A percentile compares a stretch with the other conserved stretches of the same genome.
Evolutionary conservation across 192 early-diverging fungal species (phyloP).

Genomic region (Mortierella antarctica): DNA sequence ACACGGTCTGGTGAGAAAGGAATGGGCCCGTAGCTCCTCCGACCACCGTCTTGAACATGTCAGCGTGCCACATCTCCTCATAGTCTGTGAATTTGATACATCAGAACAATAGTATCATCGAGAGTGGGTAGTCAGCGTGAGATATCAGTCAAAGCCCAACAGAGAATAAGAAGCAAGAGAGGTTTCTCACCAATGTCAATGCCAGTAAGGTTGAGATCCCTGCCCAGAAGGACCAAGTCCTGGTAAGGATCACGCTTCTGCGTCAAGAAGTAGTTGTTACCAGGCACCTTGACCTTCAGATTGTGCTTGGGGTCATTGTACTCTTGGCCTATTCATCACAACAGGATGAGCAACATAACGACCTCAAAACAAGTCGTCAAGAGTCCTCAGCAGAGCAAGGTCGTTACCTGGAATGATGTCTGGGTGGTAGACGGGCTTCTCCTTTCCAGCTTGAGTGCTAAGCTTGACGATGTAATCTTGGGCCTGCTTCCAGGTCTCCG

Average conservation of each 20-base stretch:
- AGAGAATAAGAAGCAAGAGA: background rate
- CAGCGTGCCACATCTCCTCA: conserved; percentile 14
- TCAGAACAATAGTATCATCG: background rate
- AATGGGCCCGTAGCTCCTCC: background rate
- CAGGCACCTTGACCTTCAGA: conserved; percentile 21
- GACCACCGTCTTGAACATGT: background rate
- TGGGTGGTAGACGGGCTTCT: conserved; percentile 41
- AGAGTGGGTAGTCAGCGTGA: background rate
- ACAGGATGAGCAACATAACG: background rate
- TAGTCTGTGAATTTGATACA: background rate
- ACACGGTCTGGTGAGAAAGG: conserved; percentile 1
- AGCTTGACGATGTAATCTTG: conserved; percentile 12
- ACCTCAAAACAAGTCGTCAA: no score
- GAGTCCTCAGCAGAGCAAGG: no score
- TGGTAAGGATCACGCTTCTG: conserved; percentile 51
- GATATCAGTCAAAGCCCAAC: background rate
- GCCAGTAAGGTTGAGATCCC: conserved; percentile 43
- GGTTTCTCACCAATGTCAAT: conserved; percentile 32
- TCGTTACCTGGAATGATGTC: conserved; percentile 33
- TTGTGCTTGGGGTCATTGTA: conserved; percentile 42
- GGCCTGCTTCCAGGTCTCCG: conserved; percentile 28
- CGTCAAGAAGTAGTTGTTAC: conserved; percentile 25
- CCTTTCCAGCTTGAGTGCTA: conserved; percentile 16
- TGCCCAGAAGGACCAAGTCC: conserved; percentile 49
- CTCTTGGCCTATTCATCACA: no score